Base-by-base conservation (phyloP, 495 filamentous ascomycete species). In the Neurospora sp. region DNA sequence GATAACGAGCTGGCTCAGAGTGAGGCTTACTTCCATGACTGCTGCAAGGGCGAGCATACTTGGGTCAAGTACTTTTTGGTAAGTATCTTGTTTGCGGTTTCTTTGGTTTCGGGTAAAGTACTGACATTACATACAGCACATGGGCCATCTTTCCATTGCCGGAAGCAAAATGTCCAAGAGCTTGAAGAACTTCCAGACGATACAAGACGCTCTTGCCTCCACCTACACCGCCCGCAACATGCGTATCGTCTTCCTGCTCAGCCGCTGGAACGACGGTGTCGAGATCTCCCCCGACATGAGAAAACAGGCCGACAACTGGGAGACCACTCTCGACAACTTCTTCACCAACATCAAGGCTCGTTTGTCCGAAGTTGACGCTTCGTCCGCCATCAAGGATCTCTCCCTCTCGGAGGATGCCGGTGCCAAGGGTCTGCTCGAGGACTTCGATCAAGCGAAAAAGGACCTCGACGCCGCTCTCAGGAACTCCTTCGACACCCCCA, bases 171-270 rank as follows among this genome's bases (percentile, higher is more conserved):
- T 99, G 96, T 93, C 90, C 68, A 98, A 98, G 82, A 92, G 88
- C 7, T 80, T 98, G 72, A 98, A 99, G 85, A 99, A 98, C 82
- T 99, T 98, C 81, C 93, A 92, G n/a, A 97, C 96, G 0, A 97
- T 99, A 73, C 88, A 91, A 10, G 92, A 96, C 76, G 94, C 94
- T 0, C 84, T 99, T 1, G 86, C 85, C 8, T 83, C 81, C 0
- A 91, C 90, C 27, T 97, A 93, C 87, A 97, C 92, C 0, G 83
- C 96, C 0, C 88, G 96, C 46, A 88, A 88, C 35, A 85, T 98
- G 82, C 85, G 96, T 38, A 92, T 98, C 69, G 90, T 96, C 10
- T 97, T 99, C 83, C 79, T 99, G 40, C 87, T 97, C 69, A 92
- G 94, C 61, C 87, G 87, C 10, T 99, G 96, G 96, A 92, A 92